Evolutionary conservation across 179 eudicot genomes (phyloP), one percentile per base, ranked within the genome.

Genomic region (Carnegiea gigantea): DNA sequence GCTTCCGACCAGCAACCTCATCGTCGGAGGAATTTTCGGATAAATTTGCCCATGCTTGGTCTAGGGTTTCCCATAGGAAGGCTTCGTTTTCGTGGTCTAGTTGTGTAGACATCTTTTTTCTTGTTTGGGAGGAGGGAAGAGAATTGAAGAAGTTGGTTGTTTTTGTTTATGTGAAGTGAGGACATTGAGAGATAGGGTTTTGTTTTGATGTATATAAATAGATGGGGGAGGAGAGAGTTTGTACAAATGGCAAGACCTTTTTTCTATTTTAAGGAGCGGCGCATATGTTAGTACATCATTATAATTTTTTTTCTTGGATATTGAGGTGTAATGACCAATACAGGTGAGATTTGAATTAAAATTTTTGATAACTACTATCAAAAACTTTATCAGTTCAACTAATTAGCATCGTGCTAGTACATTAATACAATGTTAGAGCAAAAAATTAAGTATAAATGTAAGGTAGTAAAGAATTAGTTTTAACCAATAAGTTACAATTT

Each of bases 31-130:
- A 20, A 24, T 10, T 73, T 4, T 77, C 81, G 24, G 79, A 75
- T 26, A 85, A 26, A 21, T 70, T 79, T 70, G 68, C 86, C 93
- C 93, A 93, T 44, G 86, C 54, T 17, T 86, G 87, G 68, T 72
- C 73, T 30, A 70, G 73, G 43, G 73, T 81, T 28, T 90, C 89
- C 89, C 89, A 90, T 26, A 87, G 30, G 54, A 89, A 80, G 14
- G 71, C 76, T 2, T 86, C 92, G 82, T 77, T 82, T 75, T 82
- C 84, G 46, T 70, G 57, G 49, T 77, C 48, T 60, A 51, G 17
- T 6, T 49, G 48, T 72, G 75, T 75, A 26, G 84, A 54, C 87
- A 85, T 85, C 74, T 54, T 76, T 79, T 70, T 59, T 2, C 21
- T 17, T 17, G 65, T 0, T 7, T 59, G 21, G 7, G 65, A 21